Conservation (phyloP, 2,329 filamentous ascomycete genomes). For the Colletotrichum brevisporum region DNA sequence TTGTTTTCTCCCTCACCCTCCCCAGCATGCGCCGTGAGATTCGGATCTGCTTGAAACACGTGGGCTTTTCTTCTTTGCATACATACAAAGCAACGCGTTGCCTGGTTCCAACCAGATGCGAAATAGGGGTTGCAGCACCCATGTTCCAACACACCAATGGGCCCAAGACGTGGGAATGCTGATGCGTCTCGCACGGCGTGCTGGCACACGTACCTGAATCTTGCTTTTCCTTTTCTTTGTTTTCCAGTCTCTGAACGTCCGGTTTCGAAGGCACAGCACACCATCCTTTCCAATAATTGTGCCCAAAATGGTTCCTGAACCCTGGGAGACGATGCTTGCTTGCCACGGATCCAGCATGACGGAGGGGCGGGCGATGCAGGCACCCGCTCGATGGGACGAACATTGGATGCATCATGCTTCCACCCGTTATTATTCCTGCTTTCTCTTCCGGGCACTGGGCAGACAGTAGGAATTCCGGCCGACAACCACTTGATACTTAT, state of each 20-base stretch:
- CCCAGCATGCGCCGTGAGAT: not conserved
- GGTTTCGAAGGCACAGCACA: not conserved
- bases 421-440: constrained; percentile 1
- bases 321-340: not conserved
- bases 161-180: not conserved
- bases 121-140: not conserved
- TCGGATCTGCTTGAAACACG: constrained; percentile 11
- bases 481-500: constrained; percentile 12
- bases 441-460: not conserved
- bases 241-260: not conserved
- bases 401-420: constrained; percentile 12
- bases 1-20: not conserved
- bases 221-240: not conserved
- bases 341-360: not conserved
- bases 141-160: constrained; percentile 19
- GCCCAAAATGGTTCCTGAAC: too few species aligned
- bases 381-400: not conserved
- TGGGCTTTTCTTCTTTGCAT: constrained; percentile 24
- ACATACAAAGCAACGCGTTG: not conserved
- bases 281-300: not conserved
- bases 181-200: constrained; percentile 1
- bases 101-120: too few species aligned
- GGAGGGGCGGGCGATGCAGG: constrained; percentile 17
- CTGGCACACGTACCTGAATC: not conserved
- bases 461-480: constrained; percentile 3